Evolutionary conservation across 768 basidiomycete species (phyloP), one percentile per base, ranked within the genome.

Genomic region (Boletus reticuloceps): DNA sequence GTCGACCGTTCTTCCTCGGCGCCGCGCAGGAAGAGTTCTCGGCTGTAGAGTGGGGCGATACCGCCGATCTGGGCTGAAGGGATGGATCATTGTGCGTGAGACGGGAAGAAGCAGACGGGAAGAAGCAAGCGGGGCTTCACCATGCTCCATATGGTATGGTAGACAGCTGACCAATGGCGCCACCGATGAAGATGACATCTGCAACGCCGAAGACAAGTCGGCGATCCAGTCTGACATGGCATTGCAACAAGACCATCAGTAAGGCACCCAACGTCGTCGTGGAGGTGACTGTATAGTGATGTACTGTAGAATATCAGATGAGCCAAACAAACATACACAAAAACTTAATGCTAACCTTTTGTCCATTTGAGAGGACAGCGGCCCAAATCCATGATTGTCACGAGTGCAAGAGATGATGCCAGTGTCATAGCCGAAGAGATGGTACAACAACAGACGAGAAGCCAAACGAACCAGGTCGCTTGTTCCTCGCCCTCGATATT

Each of bases 351-450:
- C 39, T 31, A 20, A 83, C 87, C 76, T 88, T 88, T 67, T 91
- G 84, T 37, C 78, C 76, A 58, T 82, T 75, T 3, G 84, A 82
- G 20, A 90, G 73, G 11, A 66, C 67, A 13, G 72, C 66, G 84
- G 79, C 5, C 86, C 85, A 37, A 91, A 5, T 76, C 72, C 0
- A 82, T 79, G 53, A 91, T 89, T 12, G 82, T 84, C 22, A 90
- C 86, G 34, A 91, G 76, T n/a, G 89, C 86, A 27, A 51, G 87
- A 89, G 22, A 91, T 86, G 37, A 88, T 84, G 41, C 88, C 88
- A 12, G 89, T 91, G 64, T 91, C 89, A 62, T 91, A 91, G 25
- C 88, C 88, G 89, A 54, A 14, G 86, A 88, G 51, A 90, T 86
- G 48, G 85, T 84, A n/a, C 85, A 84, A 55, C 85, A 84, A 49